These are phyloP conservation scores for Pseudogymnoascus sp. DNA, from an alignment of 2,329 filamentous ascomycete species.

Conservation along the genomic window DNA sequence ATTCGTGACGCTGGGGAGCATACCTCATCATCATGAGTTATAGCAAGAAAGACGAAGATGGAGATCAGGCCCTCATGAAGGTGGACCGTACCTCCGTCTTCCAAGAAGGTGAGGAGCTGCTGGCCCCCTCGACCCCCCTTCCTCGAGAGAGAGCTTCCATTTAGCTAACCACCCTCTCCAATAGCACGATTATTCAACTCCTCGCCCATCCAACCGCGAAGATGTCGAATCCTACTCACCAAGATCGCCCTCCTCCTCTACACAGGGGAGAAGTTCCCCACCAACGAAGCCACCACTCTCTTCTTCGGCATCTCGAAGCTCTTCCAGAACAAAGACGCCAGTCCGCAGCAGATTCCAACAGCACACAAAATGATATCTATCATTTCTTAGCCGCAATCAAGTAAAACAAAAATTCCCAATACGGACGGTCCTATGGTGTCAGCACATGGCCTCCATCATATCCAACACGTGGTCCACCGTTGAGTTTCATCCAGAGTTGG, in stretches of 20 bases:
- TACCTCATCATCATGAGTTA: constrained; percentile 66
- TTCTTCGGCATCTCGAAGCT: constrained; percentile 99
- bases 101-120: constrained; percentile 70
- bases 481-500: background rate
- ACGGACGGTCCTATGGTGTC: background rate
- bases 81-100: constrained; percentile 97
- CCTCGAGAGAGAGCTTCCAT: constrained; percentile 16
- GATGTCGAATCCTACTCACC: constrained; percentile 94
- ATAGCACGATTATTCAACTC: constrained; percentile 95
- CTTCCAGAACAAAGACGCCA: constrained; percentile 99
- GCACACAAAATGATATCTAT: background rate
- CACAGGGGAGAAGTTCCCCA: constrained; percentile 93
- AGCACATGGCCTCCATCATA: background rate
- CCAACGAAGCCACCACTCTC: constrained; percentile 92
- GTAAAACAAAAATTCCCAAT: background rate
- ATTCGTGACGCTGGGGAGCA: constrained; percentile 32
- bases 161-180: constrained; percentile 31
- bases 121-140: constrained; percentile 22
- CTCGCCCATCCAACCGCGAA: constrained; percentile 91
- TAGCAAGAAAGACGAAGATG: constrained; percentile 99
- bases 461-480: background rate
- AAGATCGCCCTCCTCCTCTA: constrained; percentile 96
- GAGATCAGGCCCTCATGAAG: constrained; percentile 86
- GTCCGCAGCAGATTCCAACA: background rate
- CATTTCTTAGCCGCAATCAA: background rate